Base-by-base conservation (phyloP, 2,329 filamentous ascomycete genomes). In the Aspergillus melleus region DNA sequence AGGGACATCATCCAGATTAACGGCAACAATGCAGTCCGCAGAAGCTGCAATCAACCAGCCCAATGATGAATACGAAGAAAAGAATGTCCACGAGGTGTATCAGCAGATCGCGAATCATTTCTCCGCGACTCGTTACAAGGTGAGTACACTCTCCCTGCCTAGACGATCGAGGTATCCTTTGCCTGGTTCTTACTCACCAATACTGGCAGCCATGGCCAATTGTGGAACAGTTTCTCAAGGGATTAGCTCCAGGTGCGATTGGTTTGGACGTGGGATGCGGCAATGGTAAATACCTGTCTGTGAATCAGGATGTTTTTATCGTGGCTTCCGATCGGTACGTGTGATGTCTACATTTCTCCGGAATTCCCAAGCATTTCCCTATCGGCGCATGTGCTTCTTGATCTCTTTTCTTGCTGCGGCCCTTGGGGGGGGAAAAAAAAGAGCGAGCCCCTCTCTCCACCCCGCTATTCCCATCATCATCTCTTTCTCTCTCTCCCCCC, bases 251-350 rank as follows among this genome's bases (percentile, higher is more conserved):
- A 12, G 94, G 93, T 26, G 85, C 90, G 53, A 78, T 98, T 58
- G 95, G 95, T 10, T 83, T 96, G 32, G 95, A 99, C 76, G 83
- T 98, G 58, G 95, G 95, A 61, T 98, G 95, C 77, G 95, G 95
- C 61, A 99, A 99, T 79, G 95, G 95, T 67, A 98, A 98, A 81
- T 97, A 98, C 75, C 81, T 98, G 61, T 81, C 84, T 61, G 90
- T 96, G 59, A 96, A 96, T 77, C 83, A 82, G 22, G 78, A 86
- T 68, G 79, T 96, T 52, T 92, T 90, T 78, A 89, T 97, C 56
- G 74, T 98, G 60, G 94, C 88, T 59, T 94, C 90, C 58, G 95
- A 98, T 80, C 86, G 92, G 80, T 96, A 86, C 68, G 81, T 70
- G 51, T 52, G n/a, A 53, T 58, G 12, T 57, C 16, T 51, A 6